Percentiles rank a stretch among this genome's conserved stretches.
phyloP scores from a whole-genome alignment of 2,329 filamentous ascomycete species.

The Neofusicoccum sp. region DNA sequence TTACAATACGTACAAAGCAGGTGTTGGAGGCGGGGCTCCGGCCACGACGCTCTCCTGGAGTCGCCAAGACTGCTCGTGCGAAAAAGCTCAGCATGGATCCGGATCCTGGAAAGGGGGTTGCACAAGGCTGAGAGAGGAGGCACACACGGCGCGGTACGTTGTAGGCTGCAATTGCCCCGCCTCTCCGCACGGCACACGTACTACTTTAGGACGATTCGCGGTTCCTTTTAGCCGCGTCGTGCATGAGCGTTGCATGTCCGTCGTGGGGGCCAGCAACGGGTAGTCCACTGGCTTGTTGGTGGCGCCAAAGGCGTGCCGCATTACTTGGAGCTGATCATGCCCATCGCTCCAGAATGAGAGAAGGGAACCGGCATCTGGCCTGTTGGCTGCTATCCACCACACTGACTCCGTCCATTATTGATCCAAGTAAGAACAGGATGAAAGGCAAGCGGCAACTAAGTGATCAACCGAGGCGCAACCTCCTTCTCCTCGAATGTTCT shows the following conservation, averaged over 20 bases:
- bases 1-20: too few species aligned
- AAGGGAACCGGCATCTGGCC: too few species aligned
- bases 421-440: too few species aligned
- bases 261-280: neutral
- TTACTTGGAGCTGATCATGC: too few species aligned
- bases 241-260: neutral
- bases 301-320: neutral
- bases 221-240: neutral
- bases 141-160: too few species aligned
- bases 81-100: neutral
- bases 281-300: neutral
- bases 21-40: too few species aligned
- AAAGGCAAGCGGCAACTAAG: neutral
- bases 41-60: neutral
- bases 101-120: neutral
- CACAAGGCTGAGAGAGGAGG: neutral
- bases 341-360: too few species aligned
- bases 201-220: neutral
- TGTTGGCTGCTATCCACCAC: too few species aligned
- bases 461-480: neutral
- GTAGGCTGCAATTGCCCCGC: too few species aligned
- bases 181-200: too few species aligned
- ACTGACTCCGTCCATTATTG: too few species aligned
- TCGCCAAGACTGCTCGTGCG: neutral
- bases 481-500: slow-evolving; percentile 25